Conservation (phyloP, 2,329 filamentous ascomycete species). For the Arthrobotrys conoides region DNA sequence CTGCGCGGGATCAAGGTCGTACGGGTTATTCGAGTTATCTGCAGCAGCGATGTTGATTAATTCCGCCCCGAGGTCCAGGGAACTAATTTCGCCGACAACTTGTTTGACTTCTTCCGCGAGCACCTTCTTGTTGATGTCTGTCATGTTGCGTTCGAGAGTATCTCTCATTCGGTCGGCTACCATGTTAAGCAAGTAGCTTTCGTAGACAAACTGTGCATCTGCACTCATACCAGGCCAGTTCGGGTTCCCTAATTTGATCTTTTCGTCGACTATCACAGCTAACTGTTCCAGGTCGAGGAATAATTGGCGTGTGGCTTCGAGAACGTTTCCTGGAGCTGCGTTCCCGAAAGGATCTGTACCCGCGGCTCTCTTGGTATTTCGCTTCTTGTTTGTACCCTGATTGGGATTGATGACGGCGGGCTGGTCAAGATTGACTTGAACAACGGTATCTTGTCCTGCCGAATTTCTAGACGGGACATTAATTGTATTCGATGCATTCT, state of each 20-base stretch:
- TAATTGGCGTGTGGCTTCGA: conserved; percentile 30
- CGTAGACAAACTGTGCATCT: conserved; percentile 51
- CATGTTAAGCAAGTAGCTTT: conserved; percentile 47
- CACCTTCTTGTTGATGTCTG: conserved; percentile 43
- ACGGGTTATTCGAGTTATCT: conserved; percentile 44
- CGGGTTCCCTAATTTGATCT: conserved; percentile 51
- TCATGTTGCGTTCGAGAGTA: conserved; percentile 38
- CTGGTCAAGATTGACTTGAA: conserved; percentile 40
- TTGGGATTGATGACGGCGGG: conserved; percentile 18
- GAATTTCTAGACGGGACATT: conserved; percentile 43
- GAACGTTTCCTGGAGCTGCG: conserved; percentile 32
- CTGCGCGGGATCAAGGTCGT: conserved; percentile 36
- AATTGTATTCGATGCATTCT: conserved; percentile 42
- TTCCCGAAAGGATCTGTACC: conserved; percentile 40
- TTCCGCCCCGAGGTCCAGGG: conserved; percentile 40
- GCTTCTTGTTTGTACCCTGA: conserved; percentile 12
- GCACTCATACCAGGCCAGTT: conserved; percentile 54
- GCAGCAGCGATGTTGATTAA: conserved; percentile 50
- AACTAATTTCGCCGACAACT: conserved; percentile 43
- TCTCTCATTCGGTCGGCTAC: conserved; percentile 47
- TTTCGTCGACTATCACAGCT: conserved; percentile 26
- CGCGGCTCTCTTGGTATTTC: conserved; percentile 19
- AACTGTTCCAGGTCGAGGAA: conserved; percentile 44
- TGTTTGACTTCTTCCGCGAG: conserved; percentile 37
- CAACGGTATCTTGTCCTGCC: conserved; percentile 34